phyloP scores from a whole-genome alignment of 1,139 yeast species.

The Taphrina flavorubra region DNA sequence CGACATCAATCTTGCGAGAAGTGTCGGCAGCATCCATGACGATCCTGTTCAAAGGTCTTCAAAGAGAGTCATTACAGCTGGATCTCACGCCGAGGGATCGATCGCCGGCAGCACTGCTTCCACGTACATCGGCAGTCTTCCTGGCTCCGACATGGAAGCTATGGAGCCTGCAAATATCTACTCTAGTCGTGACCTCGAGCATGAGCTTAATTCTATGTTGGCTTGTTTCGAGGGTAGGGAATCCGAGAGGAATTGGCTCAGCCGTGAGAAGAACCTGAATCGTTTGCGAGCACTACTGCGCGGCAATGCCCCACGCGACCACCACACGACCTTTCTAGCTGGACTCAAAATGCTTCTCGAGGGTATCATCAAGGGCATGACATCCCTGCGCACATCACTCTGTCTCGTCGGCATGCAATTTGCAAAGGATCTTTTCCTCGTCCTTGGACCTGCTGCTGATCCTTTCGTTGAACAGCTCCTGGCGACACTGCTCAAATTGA shows the following conservation, averaged over 20 bases:
- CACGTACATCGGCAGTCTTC: conserved; percentile 43
- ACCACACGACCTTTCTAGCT: conserved; percentile 56
- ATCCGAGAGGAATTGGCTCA: conserved; percentile 85
- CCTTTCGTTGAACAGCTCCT: conserved; percentile 66
- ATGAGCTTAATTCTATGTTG: conserved; percentile 54
- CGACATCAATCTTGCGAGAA: conserved; percentile 15
- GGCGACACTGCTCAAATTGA: conserved; percentile 63
- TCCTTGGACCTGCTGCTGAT: conserved; percentile 62
- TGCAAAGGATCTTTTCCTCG: conserved; percentile 71
- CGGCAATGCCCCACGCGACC: conserved; percentile 60
- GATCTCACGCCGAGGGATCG: conserved; percentile 38
- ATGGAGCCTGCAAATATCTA: conserved; percentile 47
- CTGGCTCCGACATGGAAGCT: conserved; percentile 51
- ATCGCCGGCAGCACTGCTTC: conserved; percentile 40
- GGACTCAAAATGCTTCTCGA: conserved; percentile 59
- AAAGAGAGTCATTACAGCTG: conserved; percentile 41
- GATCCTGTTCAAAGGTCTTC: conserved; percentile 23
- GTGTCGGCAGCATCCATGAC: conserved; percentile 8
- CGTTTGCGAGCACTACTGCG: conserved; percentile 65
- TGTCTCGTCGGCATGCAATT: conserved; percentile 77
- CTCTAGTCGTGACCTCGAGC: conserved; percentile 52
- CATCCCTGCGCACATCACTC: conserved; percentile 82
- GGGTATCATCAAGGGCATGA: conserved; percentile 68
- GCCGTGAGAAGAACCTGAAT: conserved; percentile 67
- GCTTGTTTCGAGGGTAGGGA: conserved; percentile 73